Base-by-base conservation (phyloP, 139 green algal species). In the Tetratostichococcus sp. region DNA sequence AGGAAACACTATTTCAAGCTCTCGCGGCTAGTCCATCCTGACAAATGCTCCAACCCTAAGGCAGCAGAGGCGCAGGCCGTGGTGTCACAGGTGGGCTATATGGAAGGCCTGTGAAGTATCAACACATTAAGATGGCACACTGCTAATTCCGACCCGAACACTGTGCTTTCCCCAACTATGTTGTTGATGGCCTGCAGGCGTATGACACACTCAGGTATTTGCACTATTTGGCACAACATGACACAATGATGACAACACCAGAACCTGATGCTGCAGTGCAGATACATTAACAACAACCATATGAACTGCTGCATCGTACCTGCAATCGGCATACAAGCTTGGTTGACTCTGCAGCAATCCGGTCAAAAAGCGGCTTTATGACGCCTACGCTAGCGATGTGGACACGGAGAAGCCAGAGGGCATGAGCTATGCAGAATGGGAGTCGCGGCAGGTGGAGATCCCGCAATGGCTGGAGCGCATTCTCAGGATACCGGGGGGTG, bases 401-500 rank as follows among this genome's bases (percentile, higher is more conserved):
- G 59, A 80, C 16, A 66, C 76, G 4, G 69, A 76, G 35, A 71
- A 66, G 1, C 76, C 76, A 0, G 76, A 80, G 35, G 70, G 70
- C 70, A 73, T 76, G 76, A 67, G 33, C 39, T 80, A 80, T 16
- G 70, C 76, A 1, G 76, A 80, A 65, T 80, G 76, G 76, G n/a
- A 66, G 30, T 35, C 43, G 30, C 25, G n/a, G 32, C 70, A 70
- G 6, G 70, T 80, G 2, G 33, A 72, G 58, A 30, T 80, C n/a
- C 76, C 76, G 11, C 25, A 22, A 8, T 80, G 76, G 76, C 62
- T 80, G 26, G 70, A 76, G 59, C 30, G 42, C 31, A 28, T 80
- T 30, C 39, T 80, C 67, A 50, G 76, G 31, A 68, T 80, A 14
- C 76, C 70, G 0, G 76, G 76, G 30, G 76, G 14, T 25, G 62